Conservation (phyloP, 495 filamentous ascomycete species). For the Penicillium parvum region DNA sequence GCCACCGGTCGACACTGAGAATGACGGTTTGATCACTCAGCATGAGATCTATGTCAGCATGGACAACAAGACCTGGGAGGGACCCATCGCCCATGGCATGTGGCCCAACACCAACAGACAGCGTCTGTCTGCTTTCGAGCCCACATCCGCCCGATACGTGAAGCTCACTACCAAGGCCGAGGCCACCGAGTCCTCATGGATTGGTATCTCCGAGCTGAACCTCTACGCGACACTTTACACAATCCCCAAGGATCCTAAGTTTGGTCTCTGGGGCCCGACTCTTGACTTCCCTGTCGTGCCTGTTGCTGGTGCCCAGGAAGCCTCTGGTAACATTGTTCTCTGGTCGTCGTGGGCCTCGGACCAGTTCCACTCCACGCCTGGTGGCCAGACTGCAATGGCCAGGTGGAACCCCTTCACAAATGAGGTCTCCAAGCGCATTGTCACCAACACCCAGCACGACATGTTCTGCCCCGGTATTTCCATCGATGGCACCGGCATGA, state of each 20-base stretch:
- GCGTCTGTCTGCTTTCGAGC: constrained; percentile 38
- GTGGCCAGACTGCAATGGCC: constrained; percentile 32
- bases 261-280: constrained; percentile 45
- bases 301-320: constrained; percentile 35
- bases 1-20: constrained; percentile 27
- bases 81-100: constrained; percentile 39
- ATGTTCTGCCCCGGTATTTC: constrained; percentile 64
- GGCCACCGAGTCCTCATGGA: constrained; percentile 18
- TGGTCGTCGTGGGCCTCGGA: constrained; percentile 40
- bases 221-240: constrained; percentile 18
- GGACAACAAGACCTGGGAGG: constrained; percentile 32
- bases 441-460: constrained; percentile 49
- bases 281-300: constrained; percentile 51
- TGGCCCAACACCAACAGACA: constrained; percentile 37
- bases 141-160: constrained; percentile 37
- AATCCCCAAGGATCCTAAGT: constrained; percentile 5
- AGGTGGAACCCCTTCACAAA: constrained; percentile 14
- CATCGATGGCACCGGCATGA: constrained; percentile 44
- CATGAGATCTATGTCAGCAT: constrained; percentile 38
- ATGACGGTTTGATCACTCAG: constrained; percentile 35
- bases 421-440: constrained; percentile 30
- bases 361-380: constrained; percentile 28
- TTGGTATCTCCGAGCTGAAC: constrained; percentile 33
- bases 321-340: constrained; percentile 32
- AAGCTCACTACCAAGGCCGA: constrained; percentile 35